Evolutionary conservation across 2,329 filamentous ascomycete species (phyloP), one percentile per base, ranked within the genome.

Genomic region (Moelleriella libera): DNA sequence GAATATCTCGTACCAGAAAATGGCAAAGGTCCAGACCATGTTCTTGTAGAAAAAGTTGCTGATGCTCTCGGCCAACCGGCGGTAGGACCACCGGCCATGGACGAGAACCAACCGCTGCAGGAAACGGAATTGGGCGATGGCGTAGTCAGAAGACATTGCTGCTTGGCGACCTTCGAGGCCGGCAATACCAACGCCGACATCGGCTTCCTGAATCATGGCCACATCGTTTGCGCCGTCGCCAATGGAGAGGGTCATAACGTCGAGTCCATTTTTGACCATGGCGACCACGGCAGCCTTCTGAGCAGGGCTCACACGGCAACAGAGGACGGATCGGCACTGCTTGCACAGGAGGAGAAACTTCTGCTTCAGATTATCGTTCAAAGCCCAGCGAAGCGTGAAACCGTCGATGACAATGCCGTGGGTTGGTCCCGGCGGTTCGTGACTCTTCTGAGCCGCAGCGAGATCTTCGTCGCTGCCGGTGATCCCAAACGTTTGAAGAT

Each of bases 41-140:
- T 97, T 98, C 83, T 98, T 98, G 79, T 97, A 98, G 73, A 98
- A 98, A 75, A 98, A 98, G 65, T 98, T 98, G 63, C 88, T 88
- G 58, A 94, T 96, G 44, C 83, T 86, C 69, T 98, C 92, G 31
- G 84, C 88, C 63, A 98, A 70, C 57, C 92, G 81, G 47, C 90
- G 80, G 68, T 98, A 98, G n/a, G 88, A 95, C 87, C 89, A 96
- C 49, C 89, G 80, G 49, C 89, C 89, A 61, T 96, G 89, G 5
- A 96, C 88, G 21, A 96, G 76, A 31, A 96, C 77, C 51, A 96
- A 72, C 47, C 89, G 75, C 57, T 88, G 83, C 46, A 96, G 71
- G 68, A 86, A 96, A 41, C 88, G 78, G 71, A 96, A 96, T 64
- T 96, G 89, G 1, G 87, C 89, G 60, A 96, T 94, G 46, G 88